Percentiles rank a stretch among this genome's conserved stretches.
Conservation (phyloP, 305 asterid genomes). For the Fraxinus floribunda region DNA sequence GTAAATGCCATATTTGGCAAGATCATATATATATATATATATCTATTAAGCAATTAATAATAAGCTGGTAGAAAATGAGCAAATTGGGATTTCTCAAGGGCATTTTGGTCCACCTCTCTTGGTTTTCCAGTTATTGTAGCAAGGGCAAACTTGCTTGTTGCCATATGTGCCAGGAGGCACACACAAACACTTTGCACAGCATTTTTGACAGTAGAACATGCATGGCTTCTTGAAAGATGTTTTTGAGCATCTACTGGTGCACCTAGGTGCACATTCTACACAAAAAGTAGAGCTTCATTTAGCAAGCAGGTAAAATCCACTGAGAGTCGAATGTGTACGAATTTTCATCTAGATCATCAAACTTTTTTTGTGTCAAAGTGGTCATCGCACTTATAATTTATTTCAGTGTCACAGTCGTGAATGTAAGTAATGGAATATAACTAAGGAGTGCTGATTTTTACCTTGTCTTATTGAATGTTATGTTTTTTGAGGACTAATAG, state of each 20-base stretch:
- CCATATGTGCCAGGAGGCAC: conserved; percentile 63
- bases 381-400: not conserved
- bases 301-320: not conserved
- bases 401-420: not conserved
- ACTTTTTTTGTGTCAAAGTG: not conserved
- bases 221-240: conserved; percentile 57
- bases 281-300: not conserved
- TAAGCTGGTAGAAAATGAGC: not conserved
- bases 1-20: not conserved
- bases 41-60: conserved; percentile 1
- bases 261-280: conserved; percentile 51
- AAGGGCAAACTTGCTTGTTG: conserved; percentile 60
- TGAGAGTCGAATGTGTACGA: not conserved
- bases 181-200: conserved; percentile 51
- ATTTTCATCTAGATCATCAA: not conserved
- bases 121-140: conserved; percentile 68
- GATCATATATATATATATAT: not conserved
- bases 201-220: conserved; percentile 49
- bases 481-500: not conserved
- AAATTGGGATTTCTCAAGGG: conserved; percentile 29
- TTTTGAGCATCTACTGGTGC: conserved; percentile 50
- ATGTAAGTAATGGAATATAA: not conserved
- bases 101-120: conserved; percentile 57
- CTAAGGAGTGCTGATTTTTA: not conserved
- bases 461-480: not conserved